Evolutionary conservation across 768 basidiomycete species (phyloP).

Genomic region (Cytidiella melzeri): DNA sequence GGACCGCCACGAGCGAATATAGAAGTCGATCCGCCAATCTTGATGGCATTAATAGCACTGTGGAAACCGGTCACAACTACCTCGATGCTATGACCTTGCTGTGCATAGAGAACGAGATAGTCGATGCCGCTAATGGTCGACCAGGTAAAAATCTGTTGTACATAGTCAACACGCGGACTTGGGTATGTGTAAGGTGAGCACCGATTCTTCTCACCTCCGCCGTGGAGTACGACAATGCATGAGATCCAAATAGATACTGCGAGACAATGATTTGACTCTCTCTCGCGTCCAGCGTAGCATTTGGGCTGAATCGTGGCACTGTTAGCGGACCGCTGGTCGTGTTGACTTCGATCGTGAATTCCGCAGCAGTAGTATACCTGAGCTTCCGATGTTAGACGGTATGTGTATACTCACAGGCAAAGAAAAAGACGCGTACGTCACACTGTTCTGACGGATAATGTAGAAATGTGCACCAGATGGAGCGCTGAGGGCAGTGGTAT

Average conservation of each 20-base stretch:
- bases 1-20: slow-evolving; percentile 6
- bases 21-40: slow-evolving; percentile 10
- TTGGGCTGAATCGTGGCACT: slow-evolving; percentile 15
- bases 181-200: background rate
- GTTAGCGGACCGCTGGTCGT: slow-evolving; percentile 17
- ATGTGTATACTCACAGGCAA: background rate
- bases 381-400: background rate
- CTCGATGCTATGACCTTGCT: slow-evolving; percentile 15
- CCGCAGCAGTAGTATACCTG: slow-evolving; percentile 6
- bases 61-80: slow-evolving; percentile 9
- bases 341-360: slow-evolving; percentile 18
- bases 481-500: slow-evolving; percentile 19
- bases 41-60: background rate
- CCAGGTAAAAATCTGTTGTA: slow-evolving; percentile 14
- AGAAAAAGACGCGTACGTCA: slow-evolving; percentile 4
- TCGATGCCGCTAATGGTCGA: slow-evolving; percentile 16
- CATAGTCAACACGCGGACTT: background rate
- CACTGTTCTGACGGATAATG: slow-evolving; percentile 20
- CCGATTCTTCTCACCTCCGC: slow-evolving; percentile 14
- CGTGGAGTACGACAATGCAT: slow-evolving; percentile 15
- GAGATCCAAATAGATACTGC: slow-evolving; percentile 21
- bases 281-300: slow-evolving; percentile 16
- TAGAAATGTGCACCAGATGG: slow-evolving; percentile 22
- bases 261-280: slow-evolving; percentile 21
- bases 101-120: slow-evolving; percentile 17